These are phyloP conservation scores for Penicillium verrucosum DNA, from an alignment of 2,329 filamentous ascomycete species.

Conservation along the genomic window DNA sequence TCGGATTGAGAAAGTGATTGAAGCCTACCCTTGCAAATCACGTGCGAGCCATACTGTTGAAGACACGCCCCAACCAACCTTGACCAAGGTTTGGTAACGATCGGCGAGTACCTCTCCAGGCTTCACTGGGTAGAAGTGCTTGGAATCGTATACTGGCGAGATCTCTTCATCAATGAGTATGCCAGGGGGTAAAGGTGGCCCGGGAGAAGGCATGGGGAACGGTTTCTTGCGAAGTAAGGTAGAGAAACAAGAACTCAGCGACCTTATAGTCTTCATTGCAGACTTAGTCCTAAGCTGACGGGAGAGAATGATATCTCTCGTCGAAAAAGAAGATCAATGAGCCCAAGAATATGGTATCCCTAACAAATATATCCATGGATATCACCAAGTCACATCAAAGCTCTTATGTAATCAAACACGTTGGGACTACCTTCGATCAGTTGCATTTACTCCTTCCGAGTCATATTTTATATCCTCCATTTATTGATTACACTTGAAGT, in stretches of 20 bases:
- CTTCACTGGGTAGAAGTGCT: constrained; percentile 30
- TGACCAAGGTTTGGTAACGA: constrained; percentile 29
- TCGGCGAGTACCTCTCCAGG: constrained; percentile 30
- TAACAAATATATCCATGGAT: no score
- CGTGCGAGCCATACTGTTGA: constrained; percentile 34
- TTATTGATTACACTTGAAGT: no score
- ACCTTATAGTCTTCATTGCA: constrained; percentile 24
- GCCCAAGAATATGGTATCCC: no score
- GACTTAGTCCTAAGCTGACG: constrained; percentile 12
- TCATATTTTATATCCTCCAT: no score
- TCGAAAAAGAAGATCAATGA: constrained; percentile 9
- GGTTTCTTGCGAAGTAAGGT: constrained; percentile 27
- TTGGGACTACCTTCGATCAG: no score
- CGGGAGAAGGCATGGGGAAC: constrained; percentile 24
- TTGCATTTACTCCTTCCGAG: no score
- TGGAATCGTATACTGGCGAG: constrained; percentile 28
- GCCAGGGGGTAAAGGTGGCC: constrained; percentile 21
- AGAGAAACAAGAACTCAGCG: constrained; percentile 17
- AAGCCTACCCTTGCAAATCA: constrained; percentile 27
- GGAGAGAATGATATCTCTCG: constrained; percentile 12
- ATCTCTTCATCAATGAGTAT: constrained; percentile 30
- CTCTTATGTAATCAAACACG: no score
- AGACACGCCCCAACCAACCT: constrained; percentile 31
- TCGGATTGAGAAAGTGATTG: constrained; percentile 17
- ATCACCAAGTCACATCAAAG: no score